Evolutionary conservation across 352 stramenopile genomes (phyloP).

Genomic region (Blastocystis sp.): DNA sequence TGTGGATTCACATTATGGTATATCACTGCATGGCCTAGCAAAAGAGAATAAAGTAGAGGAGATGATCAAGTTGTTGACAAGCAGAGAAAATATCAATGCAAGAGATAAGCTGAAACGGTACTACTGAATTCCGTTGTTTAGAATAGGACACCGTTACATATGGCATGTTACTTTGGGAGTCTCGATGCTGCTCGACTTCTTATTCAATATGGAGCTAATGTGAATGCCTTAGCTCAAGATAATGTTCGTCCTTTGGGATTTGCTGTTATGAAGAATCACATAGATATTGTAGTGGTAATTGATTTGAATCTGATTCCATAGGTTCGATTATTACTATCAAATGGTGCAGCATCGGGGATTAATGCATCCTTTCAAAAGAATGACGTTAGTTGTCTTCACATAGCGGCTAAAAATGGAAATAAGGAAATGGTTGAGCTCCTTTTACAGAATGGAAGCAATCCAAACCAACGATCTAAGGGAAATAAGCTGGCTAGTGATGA

Average conservation of each 20-base stretch:
- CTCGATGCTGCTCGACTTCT: conserved; percentile 49
- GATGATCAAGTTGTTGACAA: conserved; percentile 64
- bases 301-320: neutral
- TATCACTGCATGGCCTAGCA: neutral
- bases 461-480: conserved; percentile 24
- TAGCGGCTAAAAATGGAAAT: conserved; percentile 43
- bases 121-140: neutral
- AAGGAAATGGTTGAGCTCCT: conserved; percentile 63
- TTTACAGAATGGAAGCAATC: conserved; percentile 48
- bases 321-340: conserved; percentile 38
- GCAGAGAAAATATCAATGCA: conserved; percentile 38
- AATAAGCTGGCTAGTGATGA: neutral
- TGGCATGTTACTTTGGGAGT: conserved; percentile 46
- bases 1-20: neutral
- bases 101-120: conserved; percentile 62
- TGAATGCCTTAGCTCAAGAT: conserved; percentile 37
- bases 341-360: conserved; percentile 47
- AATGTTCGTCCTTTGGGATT: conserved; percentile 18
- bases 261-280: conserved; percentile 61
- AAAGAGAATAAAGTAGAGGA: conserved; percentile 49
- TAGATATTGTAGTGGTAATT: conserved; percentile 31
- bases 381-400: conserved; percentile 1
- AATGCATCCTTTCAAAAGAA: conserved; percentile 59
- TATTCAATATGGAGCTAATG: conserved; percentile 59
- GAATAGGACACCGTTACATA: conserved; percentile 46